Evolutionary conservation across 1,284 basidiomycete species (phyloP).

Genomic region (Grifola frondosa): DNA sequence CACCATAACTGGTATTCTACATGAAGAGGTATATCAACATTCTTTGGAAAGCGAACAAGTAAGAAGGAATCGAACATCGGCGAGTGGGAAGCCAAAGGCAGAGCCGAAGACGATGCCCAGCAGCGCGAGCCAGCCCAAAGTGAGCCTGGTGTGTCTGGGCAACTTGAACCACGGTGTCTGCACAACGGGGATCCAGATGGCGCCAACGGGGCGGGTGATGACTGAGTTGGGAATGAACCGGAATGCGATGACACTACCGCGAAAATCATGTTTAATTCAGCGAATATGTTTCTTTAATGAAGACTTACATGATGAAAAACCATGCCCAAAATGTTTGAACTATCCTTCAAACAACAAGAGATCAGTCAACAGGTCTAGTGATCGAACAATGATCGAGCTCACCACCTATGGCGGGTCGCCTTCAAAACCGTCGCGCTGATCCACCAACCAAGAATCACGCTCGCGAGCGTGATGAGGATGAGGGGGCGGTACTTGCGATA

Average conservation of each 20-base stretch:
- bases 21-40: slow-evolving; percentile 22
- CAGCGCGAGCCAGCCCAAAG: slow-evolving; percentile 72
- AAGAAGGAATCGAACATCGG: slow-evolving; percentile 44
- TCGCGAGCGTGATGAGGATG: slow-evolving; percentile 51
- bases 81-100: slow-evolving; percentile 74
- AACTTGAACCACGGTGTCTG: slow-evolving; percentile 69
- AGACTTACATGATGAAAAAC: slow-evolving; percentile 67
- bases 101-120: slow-evolving; percentile 77
- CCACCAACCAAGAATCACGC: slow-evolving; percentile 79
- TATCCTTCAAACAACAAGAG: slow-evolving; percentile 47
- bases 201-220: slow-evolving; percentile 62
- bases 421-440: slow-evolving; percentile 66
- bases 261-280: neutral
- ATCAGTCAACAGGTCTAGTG: slow-evolving; percentile 18
- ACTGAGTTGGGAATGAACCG: slow-evolving; percentile 72
- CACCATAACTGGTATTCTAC: slow-evolving; percentile 67
- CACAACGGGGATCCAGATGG: slow-evolving; percentile 64
- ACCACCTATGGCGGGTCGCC: slow-evolving; percentile 75
- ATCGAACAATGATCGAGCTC: slow-evolving; percentile 13
- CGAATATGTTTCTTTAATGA: slow-evolving; percentile 1
- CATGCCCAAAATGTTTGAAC: slow-evolving; percentile 79
- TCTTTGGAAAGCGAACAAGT: slow-evolving; percentile 6
- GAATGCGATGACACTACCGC: slow-evolving; percentile 70
- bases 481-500: slow-evolving; percentile 36
- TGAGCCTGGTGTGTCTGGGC: slow-evolving; percentile 54